A percentile compares a stretch with the other conserved stretches of the same genome.
Conservation (phyloP, 352 stramenopile species). For the Phytophthora ohioensis region DNA sequence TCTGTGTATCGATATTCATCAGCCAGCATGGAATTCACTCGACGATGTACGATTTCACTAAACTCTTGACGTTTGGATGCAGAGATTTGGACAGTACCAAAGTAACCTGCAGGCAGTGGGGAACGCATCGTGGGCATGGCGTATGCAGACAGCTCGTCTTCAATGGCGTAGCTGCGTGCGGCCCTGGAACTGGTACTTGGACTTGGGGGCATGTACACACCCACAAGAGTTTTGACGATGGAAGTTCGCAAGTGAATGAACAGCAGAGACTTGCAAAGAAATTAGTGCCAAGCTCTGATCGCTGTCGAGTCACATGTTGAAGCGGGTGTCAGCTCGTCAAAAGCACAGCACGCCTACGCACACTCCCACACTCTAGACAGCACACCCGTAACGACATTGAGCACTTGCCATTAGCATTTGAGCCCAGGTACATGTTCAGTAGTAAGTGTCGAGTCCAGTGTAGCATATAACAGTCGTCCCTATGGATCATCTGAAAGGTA, state of each 20-base stretch:
- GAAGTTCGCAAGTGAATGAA: conserved; percentile 25
- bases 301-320: conserved; percentile 9
- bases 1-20: conserved; percentile 43
- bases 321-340: neutral
- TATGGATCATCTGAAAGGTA: conserved; percentile 12
- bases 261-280: neutral
- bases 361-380: conserved; percentile 21
- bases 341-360: neutral
- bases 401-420: too few species aligned
- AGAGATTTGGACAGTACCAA: conserved; percentile 39
- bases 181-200: conserved; percentile 13
- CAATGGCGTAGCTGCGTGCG: conserved; percentile 3
- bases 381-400: neutral
- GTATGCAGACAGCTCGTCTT: conserved; percentile 14
- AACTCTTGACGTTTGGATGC: conserved; percentile 43
- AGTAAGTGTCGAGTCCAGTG: conserved; percentile 1
- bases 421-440: too few species aligned
- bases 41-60: conserved; percentile 29
- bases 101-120: conserved; percentile 39
- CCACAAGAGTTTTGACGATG: conserved; percentile 6
- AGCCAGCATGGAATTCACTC: conserved; percentile 39
- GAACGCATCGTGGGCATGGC: conserved; percentile 22
- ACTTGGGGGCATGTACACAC: conserved; percentile 20
- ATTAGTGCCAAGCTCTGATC: conserved; percentile 1
- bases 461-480: neutral